phyloP scores from a whole-genome alignment of 805 yeast genomes.

The Starmerella potacharoeniae region DNA sequence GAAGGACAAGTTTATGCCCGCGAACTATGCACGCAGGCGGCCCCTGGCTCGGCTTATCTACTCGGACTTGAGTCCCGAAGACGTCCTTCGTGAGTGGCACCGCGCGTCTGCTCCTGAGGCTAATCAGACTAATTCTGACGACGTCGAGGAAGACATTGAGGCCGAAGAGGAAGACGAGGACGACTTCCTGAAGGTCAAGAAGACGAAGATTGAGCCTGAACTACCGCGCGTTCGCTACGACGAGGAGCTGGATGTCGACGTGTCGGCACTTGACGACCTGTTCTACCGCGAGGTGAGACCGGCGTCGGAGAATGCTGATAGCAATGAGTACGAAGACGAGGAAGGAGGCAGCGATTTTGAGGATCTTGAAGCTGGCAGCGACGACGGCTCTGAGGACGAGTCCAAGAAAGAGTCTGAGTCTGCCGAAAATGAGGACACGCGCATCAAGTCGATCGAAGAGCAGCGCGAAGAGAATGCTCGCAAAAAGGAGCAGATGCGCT shows the following conservation, averaged over 20 bases:
- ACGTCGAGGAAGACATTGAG: constrained; percentile 24
- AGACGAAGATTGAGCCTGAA: constrained; percentile 9
- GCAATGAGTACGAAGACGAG: constrained; percentile 29
- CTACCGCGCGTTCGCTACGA: constrained; percentile 23
- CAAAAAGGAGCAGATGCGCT: constrained; percentile 75
- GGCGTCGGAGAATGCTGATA: constrained; percentile 9
- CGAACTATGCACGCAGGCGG: constrained; percentile 50
- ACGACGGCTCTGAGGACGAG: constrained; percentile 15
- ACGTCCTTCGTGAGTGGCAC: constrained; percentile 25
- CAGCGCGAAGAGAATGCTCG: constrained; percentile 73
- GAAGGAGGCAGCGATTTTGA: constrained; percentile 29
- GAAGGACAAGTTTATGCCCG: constrained; percentile 37
- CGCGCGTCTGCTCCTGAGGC: constrained; percentile 17
- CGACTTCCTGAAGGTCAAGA: constrained; percentile 25
- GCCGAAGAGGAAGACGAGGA: constrained; percentile 28
- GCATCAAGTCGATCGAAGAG: constrained; percentile 46
- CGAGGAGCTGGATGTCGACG: constrained; percentile 19
- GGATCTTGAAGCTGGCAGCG: constrained; percentile 22
- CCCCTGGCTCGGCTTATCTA: constrained; percentile 73
- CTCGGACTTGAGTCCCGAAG: constrained; percentile 60
- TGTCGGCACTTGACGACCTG: constrained; percentile 17
- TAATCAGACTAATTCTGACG: constrained; percentile 8
- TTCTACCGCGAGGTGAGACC: constrained; percentile 28
- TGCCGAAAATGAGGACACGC: constrained; percentile 25
- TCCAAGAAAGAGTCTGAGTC: constrained; percentile 24